A percentile compares a stretch with the other conserved stretches of the same genome.
Conservation (phyloP, 768 basidiomycete species). For the Lyophyllum atratum region DNA sequence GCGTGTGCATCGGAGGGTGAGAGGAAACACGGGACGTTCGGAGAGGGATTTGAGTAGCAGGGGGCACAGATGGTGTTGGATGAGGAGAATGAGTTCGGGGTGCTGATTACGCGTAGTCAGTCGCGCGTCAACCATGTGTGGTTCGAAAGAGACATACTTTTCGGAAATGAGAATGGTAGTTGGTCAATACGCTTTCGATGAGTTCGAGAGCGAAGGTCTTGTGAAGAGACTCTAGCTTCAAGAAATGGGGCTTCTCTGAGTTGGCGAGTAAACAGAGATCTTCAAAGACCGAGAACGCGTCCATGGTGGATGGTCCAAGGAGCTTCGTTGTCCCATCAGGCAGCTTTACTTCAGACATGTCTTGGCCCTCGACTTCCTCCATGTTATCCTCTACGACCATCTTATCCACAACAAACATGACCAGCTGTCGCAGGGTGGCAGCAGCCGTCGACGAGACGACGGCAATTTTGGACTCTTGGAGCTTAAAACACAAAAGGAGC, state of each 20-base stretch:
- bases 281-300: constrained; percentile 88
- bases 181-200: constrained; percentile 94
- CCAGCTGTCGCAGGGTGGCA: constrained; percentile 91
- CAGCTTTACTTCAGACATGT: constrained; percentile 49
- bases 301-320: constrained; percentile 76
- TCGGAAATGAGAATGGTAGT: constrained; percentile 85
- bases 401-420: constrained; percentile 98
- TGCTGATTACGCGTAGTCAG: constrained; percentile 49
- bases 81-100: constrained; percentile 79
- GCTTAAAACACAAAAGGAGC: constrained; percentile 89
- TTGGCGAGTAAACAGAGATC: constrained; percentile 91
- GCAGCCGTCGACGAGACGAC: constrained; percentile 98
- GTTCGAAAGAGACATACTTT: constrained; percentile 47
- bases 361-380: constrained; percentile 33
- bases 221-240: constrained; percentile 80
- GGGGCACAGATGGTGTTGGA: constrained; percentile 88
- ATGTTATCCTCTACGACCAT: constrained; percentile 74
- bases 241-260: constrained; percentile 76
- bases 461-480: constrained; percentile 93
- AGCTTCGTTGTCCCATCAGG: constrained; percentile 67
- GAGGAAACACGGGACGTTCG: constrained; percentile 80
- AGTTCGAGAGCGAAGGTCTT: constrained; percentile 97
- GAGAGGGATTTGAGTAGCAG: constrained; percentile 85
- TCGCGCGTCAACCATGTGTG: not conserved
- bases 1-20: constrained; percentile 88